Percentiles rank a stretch among this genome's conserved stretches.
These are phyloP conservation scores for Geranium rotundifolium DNA, from an alignment of 345 rosid species.

Conservation along the genomic window DNA sequence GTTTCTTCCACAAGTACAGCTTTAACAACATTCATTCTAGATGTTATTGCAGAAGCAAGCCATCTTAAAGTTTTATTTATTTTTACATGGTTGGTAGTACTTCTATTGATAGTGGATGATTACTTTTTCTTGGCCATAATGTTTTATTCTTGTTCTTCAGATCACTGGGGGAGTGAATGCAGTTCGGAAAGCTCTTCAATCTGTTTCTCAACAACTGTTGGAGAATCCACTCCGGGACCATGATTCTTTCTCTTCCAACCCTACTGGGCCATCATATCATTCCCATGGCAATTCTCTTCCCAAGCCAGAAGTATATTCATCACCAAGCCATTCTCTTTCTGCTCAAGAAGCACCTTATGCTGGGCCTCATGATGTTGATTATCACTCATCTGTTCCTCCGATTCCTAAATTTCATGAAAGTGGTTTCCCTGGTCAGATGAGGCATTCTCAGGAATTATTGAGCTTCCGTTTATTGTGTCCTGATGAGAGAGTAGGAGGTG, in stretches of 20 bases:
- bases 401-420: slow-evolving; percentile 26
- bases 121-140: background rate
- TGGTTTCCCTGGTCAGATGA: slow-evolving; percentile 29
- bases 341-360: slow-evolving; percentile 31
- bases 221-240: slow-evolving; percentile 37
- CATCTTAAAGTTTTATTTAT: background rate
- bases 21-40: background rate
- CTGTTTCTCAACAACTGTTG: slow-evolving; percentile 45
- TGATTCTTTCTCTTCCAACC: slow-evolving; percentile 23
- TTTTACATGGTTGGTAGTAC: background rate
- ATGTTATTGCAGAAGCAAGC: background rate
- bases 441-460: slow-evolving; percentile 30
- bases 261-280: slow-evolving; percentile 30
- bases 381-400: slow-evolving; percentile 14
- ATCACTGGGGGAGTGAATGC: slow-evolving; percentile 49
- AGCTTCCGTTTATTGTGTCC: slow-evolving; percentile 50
- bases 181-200: slow-evolving; percentile 51
- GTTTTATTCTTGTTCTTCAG: slow-evolving; percentile 22
- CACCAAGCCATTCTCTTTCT: slow-evolving; percentile 22
- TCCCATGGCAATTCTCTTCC: slow-evolving; percentile 22
- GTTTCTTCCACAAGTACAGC: background rate
- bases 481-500: slow-evolving; percentile 51
- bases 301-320: slow-evolving; percentile 19
- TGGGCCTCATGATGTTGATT: slow-evolving; percentile 28
- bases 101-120: background rate